A percentile compares a stretch with the other conserved stretches of the same genome.
phyloP scores from a whole-genome alignment of 2,329 filamentous ascomycete species.

The Sarocladiaceae sp. region DNA sequence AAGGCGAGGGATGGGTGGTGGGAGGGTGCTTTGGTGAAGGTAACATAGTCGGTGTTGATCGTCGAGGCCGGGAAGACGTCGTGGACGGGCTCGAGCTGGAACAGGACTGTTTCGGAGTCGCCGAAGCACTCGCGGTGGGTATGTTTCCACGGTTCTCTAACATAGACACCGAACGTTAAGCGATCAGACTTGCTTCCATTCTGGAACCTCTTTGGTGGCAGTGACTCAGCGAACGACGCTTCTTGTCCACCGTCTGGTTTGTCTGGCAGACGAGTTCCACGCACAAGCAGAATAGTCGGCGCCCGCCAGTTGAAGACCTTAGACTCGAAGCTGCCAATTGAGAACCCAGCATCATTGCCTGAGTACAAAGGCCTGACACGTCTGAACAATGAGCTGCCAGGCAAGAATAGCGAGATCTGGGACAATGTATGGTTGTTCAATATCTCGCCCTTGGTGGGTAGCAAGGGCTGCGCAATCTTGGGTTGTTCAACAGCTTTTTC shows the following conservation, averaged over 20 bases:
- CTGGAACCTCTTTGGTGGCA: slow-evolving; percentile 57
- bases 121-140: slow-evolving; percentile 65
- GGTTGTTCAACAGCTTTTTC: slow-evolving; percentile 15
- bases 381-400: slow-evolving; percentile 57
- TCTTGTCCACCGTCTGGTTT: slow-evolving; percentile 44
- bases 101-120: slow-evolving; percentile 55
- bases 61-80: slow-evolving; percentile 63
- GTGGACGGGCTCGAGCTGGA: slow-evolving; percentile 66
- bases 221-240: slow-evolving; percentile 50
- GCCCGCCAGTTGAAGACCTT: slow-evolving; percentile 73
- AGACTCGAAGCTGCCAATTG: slow-evolving; percentile 69
- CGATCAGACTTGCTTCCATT: slow-evolving; percentile 42
- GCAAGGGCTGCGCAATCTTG: slow-evolving; percentile 39
- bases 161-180: slow-evolving; percentile 61
- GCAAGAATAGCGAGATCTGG: slow-evolving; percentile 69
- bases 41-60: slow-evolving; percentile 60
- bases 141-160: slow-evolving; percentile 62
- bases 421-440: slow-evolving; percentile 58
- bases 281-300: slow-evolving; percentile 65
- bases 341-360: slow-evolving; percentile 65
- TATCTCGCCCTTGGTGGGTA: slow-evolving; percentile 51
- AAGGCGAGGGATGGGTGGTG: slow-evolving; percentile 57
- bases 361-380: slow-evolving; percentile 63
- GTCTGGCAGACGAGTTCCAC: slow-evolving; percentile 53
- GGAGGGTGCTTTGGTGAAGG: slow-evolving; percentile 59